Base-by-base conservation (phyloP, 768 basidiomycete genomes). In the Thelephora ganbajun region DNA sequence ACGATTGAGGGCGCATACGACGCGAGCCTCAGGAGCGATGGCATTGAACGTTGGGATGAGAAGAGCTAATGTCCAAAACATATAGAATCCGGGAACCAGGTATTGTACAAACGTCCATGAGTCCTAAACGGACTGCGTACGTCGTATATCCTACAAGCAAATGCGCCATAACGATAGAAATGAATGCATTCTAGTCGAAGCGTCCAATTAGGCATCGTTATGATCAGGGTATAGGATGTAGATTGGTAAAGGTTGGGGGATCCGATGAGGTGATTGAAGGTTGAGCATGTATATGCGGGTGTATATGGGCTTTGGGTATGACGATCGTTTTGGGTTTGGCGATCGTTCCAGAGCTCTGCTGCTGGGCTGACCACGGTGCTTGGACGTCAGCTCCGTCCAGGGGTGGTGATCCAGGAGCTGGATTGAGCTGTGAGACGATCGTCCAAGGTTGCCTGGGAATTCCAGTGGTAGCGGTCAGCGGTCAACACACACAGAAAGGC, bases 31-130 rank as follows among this genome's bases (percentile, higher is more conserved):
- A 59, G 64, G 50, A 60, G 62, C 22, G 76, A 70, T 42, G 59
- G 66, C 20, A 81, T 72, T 53, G 80, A 84, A 56, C 67, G 67
- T 14, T 89, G 83, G 82, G 70, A 75, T 43, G 86, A 89, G 61
- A 69, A 69, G 61, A 78, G 77, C 55, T 83, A 53, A 57, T 26
- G 26, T 30, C 9, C 26, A 30, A 30, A 30, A 9, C 26, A 30
- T 30, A 9, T 4, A 30, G 39, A 5, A 41, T 7, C 6, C 39
- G 39, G 16, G 6, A 41, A 41, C 39, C 39, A 7, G 16, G 9
- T 14, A 2, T 14, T 41, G 5, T 41, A 16, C 39, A 30, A 30
- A 9, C n/a, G 26, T 30, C 5, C 26, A 4, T 9, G 5, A 9
- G 26, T 30, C 5, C 9, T 4, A 30, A 9, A 30, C 4, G 5